Evolutionary conservation across 495 filamentous ascomycete genomes (phyloP).

Genomic region (Podospora australis): DNA sequence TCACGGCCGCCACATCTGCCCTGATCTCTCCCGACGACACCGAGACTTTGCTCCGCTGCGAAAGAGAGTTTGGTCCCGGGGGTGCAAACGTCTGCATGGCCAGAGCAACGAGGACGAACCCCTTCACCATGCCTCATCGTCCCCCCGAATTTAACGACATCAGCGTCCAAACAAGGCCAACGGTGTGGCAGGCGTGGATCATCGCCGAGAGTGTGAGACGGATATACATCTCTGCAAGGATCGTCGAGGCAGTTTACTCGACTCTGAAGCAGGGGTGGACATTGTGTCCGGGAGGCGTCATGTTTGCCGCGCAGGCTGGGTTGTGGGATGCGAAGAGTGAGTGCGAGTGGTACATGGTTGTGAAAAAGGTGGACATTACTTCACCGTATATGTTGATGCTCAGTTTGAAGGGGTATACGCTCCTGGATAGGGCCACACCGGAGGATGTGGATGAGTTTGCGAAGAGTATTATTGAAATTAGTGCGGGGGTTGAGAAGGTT

Average conservation of each 20-base stretch:
- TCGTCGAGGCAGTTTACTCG: constrained; percentile 22
- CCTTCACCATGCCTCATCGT: constrained; percentile 23
- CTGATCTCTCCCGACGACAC: background rate
- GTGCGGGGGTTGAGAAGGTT: constrained; percentile 19
- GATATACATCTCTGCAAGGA: constrained; percentile 20
- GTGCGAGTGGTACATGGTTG: constrained; percentile 17
- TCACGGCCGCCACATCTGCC: background rate
- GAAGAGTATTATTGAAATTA: constrained; percentile 15
- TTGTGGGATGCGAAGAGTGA: constrained; percentile 32
- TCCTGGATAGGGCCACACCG: constrained; percentile 11
- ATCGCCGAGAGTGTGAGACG: constrained; percentile 31
- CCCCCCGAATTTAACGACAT: background rate
- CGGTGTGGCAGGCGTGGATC: constrained; percentile 32
- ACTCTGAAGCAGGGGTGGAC: constrained; percentile 29
- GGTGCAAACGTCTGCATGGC: background rate
- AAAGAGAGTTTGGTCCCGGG: background rate
- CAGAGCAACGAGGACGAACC: constrained; percentile 11
- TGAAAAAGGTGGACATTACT: background rate
- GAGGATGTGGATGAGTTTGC: constrained; percentile 26
- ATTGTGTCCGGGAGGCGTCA: constrained; percentile 23
- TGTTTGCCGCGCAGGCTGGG: constrained; percentile 24
- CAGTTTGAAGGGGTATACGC: constrained; percentile 10
- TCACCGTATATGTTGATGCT: constrained; percentile 11
- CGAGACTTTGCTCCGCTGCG: background rate
- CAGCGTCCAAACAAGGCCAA: no score